Base-by-base conservation (phyloP, 768 basidiomycete species). In the Polyporus arcularius region DNA sequence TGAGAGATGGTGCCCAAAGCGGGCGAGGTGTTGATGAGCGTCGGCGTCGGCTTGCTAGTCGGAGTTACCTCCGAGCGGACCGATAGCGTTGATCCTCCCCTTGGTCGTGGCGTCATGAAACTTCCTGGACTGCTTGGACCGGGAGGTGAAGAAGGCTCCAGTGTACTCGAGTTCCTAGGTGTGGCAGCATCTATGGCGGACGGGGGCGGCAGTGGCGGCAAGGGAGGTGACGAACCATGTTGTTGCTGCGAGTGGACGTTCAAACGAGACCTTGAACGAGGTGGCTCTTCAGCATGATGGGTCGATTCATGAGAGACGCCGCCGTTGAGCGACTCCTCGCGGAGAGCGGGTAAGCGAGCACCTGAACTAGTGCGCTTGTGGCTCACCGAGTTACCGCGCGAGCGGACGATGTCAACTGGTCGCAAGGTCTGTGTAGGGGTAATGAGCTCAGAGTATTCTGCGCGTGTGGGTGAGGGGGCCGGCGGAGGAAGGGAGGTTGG, bases 1-100 rank as follows among this genome's bases (percentile, higher is more conserved):
- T 87, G 86, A 55, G 77, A 82, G 64, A 93, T 88, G 21, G 87
- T 85, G 42, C 91, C 85, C 72, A 84, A 81, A 28, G 70, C 76
- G 12, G 85, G 82, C 1, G 86, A 81, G 4, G 82, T 68, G 66
- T 85, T 89, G 66, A 90, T 86, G 58, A 87, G 70, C 30, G 66
- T 55, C 38, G 57, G 70, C 30, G 66, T 55, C 38, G 57, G 49
- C 53, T 54, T 43, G 48, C 35, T 28, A 73, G 72, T 73, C 9
- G 68, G 60, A 0, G 57, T 42, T 68, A 67, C 46, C 74, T 80
- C 74, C 15, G 73, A 71, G 21, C 70, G 69, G 15, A 61, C 62
- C 2, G 74, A 73, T 47, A 70, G 30, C 6, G 80, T 81, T 28
- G 90, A 84, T 16, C 82, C 78, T 26, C 84, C 85, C 62, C 89